These are phyloP conservation scores for Saccharomycopsis microspora DNA, from an alignment of 805 yeast genomes.

Conservation along the genomic window DNA sequence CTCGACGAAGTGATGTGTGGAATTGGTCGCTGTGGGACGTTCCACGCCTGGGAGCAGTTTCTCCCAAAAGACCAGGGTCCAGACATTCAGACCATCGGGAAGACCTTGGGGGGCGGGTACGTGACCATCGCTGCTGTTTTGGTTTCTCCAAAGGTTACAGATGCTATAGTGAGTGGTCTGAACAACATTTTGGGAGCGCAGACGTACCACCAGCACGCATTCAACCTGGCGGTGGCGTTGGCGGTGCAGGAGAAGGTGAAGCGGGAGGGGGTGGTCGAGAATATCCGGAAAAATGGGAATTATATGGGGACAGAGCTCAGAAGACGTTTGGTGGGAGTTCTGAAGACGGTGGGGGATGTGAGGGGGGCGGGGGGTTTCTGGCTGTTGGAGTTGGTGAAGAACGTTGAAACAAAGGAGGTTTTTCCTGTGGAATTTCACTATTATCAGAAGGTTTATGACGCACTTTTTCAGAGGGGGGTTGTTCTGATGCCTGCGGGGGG, in stretches of 20 bases:
- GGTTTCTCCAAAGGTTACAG: slow-evolving; percentile 29
- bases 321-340: slow-evolving; percentile 23
- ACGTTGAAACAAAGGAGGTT: slow-evolving; percentile 38
- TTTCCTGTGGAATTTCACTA: slow-evolving; percentile 28
- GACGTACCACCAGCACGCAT: slow-evolving; percentile 39
- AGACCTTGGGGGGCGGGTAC: slow-evolving; percentile 38
- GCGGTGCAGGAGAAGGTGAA: slow-evolving; percentile 34
- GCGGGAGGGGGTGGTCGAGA: slow-evolving; percentile 26
- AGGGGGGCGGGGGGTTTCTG: slow-evolving; percentile 56
- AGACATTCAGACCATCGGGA: slow-evolving; percentile 38
- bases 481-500: slow-evolving; percentile 37
- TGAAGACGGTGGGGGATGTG: slow-evolving; percentile 40
- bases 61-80: slow-evolving; percentile 30
- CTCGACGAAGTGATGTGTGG: slow-evolving; percentile 52
- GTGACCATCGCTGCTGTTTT: slow-evolving; percentile 38
- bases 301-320: slow-evolving; percentile 29
- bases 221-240: slow-evolving; percentile 35
- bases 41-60: slow-evolving; percentile 36
- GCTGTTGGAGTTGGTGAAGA: slow-evolving; percentile 45
- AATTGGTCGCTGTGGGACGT: slow-evolving; percentile 39
- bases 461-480: slow-evolving; percentile 35
- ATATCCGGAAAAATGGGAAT: slow-evolving; percentile 32
- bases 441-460: slow-evolving; percentile 25
- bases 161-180: slow-evolving; percentile 29
- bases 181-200: slow-evolving; percentile 34